Conservation (phyloP, 202 grass and related monocot species). For the Setaria viridis region DNA sequence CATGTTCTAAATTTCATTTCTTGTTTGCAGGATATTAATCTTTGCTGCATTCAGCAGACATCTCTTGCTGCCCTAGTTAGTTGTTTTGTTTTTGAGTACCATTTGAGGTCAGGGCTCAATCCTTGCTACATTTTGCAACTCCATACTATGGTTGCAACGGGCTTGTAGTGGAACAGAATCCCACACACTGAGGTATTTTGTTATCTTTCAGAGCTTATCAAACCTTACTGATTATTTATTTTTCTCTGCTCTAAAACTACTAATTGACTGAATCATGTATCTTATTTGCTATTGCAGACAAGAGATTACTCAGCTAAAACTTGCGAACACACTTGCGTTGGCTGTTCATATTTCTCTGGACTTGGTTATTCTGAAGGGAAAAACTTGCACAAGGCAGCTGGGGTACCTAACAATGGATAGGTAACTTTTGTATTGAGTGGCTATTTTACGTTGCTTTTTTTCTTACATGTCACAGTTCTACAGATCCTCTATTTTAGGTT, state of each 20-base stretch:
- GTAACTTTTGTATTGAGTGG: slow-evolving; percentile 48
- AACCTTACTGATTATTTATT: neutral
- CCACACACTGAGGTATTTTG: slow-evolving; percentile 28
- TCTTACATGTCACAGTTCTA: slow-evolving; percentile 29
- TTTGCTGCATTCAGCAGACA: slow-evolving; percentile 36
- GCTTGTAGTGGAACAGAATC: slow-evolving; percentile 37
- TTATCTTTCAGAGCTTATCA: neutral
- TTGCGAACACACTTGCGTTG: slow-evolving; percentile 24
- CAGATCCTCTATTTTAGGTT: slow-evolving; percentile 55
- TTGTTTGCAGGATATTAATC: slow-evolving; percentile 44
- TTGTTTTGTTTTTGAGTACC: slow-evolving; percentile 31
- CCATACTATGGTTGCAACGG: slow-evolving; percentile 36
- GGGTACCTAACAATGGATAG: slow-evolving; percentile 63
- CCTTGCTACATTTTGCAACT: slow-evolving; percentile 33
- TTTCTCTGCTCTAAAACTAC: neutral
- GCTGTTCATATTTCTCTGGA: slow-evolving; percentile 35
- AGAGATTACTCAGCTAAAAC: slow-evolving; percentile 41
- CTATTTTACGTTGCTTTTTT: slow-evolving; percentile 31
- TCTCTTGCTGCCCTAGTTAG: slow-evolving; percentile 45
- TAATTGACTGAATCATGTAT: slow-evolving; percentile 14
- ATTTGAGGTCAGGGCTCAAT: slow-evolving; percentile 43
- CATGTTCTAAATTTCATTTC: slow-evolving; percentile 35
- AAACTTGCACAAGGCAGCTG: slow-evolving; percentile 26
- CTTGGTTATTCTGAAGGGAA: slow-evolving; percentile 31
- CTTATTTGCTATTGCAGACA: slow-evolving; percentile 32